phyloP scores from a whole-genome alignment of 306 rosid genomes.

The Alnus glutinosa region DNA sequence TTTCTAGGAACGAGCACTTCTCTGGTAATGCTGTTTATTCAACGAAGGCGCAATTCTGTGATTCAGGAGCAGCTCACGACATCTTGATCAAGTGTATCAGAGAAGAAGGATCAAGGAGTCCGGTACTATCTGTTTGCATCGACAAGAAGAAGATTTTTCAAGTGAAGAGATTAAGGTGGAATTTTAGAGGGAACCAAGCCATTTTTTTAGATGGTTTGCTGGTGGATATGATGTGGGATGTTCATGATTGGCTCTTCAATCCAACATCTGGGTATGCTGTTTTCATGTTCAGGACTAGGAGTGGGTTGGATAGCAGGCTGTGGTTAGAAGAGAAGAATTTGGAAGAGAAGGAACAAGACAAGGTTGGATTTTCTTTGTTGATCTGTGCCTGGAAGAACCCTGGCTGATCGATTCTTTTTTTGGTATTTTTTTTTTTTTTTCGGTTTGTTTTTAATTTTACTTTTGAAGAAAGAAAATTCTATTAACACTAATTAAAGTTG shows the following conservation, averaged over 20 bases:
- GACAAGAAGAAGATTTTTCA: slow-evolving; percentile 64
- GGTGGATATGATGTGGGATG: slow-evolving; percentile 97
- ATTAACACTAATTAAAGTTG: slow-evolving; percentile 11
- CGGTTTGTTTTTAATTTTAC: neutral
- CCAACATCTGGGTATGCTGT: slow-evolving; percentile 46
- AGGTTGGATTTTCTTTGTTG: slow-evolving; percentile 61
- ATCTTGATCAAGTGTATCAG: slow-evolving; percentile 59
- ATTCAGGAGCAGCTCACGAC: slow-evolving; percentile 44
- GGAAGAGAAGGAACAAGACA: slow-evolving; percentile 43
- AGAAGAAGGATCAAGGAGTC: slow-evolving; percentile 37
- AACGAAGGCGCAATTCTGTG: slow-evolving; percentile 47
- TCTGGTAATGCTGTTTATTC: slow-evolving; percentile 35
- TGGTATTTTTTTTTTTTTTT: slow-evolving; percentile 28
- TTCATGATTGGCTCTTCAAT: slow-evolving; percentile 85
- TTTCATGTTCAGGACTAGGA: slow-evolving; percentile 86
- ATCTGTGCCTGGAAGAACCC: slow-evolving; percentile 69
- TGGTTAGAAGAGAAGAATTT: slow-evolving; percentile 82
- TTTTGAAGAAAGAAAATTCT: slow-evolving; percentile 25
- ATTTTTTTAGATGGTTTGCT: slow-evolving; percentile 79
- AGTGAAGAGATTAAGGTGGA: slow-evolving; percentile 80
- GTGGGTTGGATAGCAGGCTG: slow-evolving; percentile 72
- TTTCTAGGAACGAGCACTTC: slow-evolving; percentile 44
- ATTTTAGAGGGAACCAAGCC: slow-evolving; percentile 90
- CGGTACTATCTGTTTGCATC: slow-evolving; percentile 48
- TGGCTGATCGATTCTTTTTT: slow-evolving; percentile 28